A percentile compares a stretch with the other conserved stretches of the same genome.
Conservation (phyloP, 495 filamentous ascomycete species). For the Aspergillus saccharolyticus region DNA sequence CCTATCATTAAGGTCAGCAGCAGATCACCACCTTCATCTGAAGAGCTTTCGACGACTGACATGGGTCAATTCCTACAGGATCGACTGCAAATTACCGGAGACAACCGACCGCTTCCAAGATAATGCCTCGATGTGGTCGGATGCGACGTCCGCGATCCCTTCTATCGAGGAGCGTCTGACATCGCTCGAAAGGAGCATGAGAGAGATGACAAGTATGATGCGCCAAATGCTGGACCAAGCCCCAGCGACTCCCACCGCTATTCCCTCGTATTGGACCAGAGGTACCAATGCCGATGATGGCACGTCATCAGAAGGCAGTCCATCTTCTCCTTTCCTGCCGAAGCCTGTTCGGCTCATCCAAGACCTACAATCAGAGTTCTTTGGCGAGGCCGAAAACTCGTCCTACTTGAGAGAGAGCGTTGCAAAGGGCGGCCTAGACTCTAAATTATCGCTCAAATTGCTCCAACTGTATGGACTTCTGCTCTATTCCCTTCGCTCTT, state of each 20-base stretch:
- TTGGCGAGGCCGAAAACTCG: conserved; percentile 25
- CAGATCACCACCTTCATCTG: background rate
- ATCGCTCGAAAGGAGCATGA: conserved; percentile 35
- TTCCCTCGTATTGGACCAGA: conserved; percentile 14
- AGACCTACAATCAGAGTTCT: conserved; percentile 34
- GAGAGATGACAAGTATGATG: conserved; percentile 37
- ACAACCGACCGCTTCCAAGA: conserved; percentile 35
- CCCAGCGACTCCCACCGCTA: conserved; percentile 17
- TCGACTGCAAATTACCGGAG: conserved; percentile 39
- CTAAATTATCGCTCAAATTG: conserved; percentile 33
- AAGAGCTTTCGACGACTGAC: conserved; percentile 15
- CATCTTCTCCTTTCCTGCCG: conserved; percentile 21
- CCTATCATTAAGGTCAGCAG: conserved; percentile 32
- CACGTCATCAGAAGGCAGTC: conserved; percentile 15
- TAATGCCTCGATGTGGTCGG: conserved; percentile 30
- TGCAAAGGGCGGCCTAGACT: conserved; percentile 32
- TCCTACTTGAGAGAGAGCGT: conserved; percentile 27
- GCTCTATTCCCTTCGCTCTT: background rate
- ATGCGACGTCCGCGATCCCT: conserved; percentile 30
- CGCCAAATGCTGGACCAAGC: conserved; percentile 32
- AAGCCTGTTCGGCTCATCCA: conserved; percentile 36
- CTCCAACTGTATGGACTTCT: conserved; percentile 29
- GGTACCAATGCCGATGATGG: conserved; percentile 27
- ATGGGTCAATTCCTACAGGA: conserved; percentile 16
- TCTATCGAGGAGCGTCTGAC: conserved; percentile 37